Evolutionary conservation across 148 eudicot species (phyloP), one percentile per base, ranked within the genome.

Genomic region (Rhododendron griersonianum): DNA sequence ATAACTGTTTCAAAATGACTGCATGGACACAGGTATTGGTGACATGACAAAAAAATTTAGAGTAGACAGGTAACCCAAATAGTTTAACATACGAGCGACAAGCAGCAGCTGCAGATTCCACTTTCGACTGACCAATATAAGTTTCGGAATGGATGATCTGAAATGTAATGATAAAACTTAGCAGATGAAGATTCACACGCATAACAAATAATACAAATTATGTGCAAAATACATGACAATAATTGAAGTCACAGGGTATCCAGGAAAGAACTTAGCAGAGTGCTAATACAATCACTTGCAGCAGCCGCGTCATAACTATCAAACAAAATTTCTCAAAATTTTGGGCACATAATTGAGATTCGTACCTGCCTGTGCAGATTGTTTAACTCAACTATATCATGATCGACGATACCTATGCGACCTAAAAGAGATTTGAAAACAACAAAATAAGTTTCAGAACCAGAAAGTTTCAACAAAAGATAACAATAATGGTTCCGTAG

Each of bases 291-390:
- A 55, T 11, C 59, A 80, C 83, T 81, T 30, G 63, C 13, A 57
- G 13, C 23, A 81, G 21, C 45, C 35, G 16, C 13, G 30, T 41
- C 45, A 48, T 45, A 48, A 10, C n/a, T 41, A 85, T 63, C 57
- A 81, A 86, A 8, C 57, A 81, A 86, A 15, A 80, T 19, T 47
- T 59, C 15, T 30, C 80, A 50, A 80, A 30, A 8, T 23, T 33
- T 48, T 81, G 8, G 21, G 61, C 2, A 61, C 79, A 85, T 28
- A 81, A 83, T 53, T 30, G 80, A 61, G 76, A 69, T 19, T 78
- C 85, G 37, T 92, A 97, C 99, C 98, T 97, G 99, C 91, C 99
- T 93, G 89, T 97, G 99, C 89, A 97, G 91, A 92, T 97, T 97
- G 90, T 97, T 97, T 79, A 97, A 95, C 94, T 97, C 99, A 77